Percentiles rank a stretch among this genome's conserved stretches.
These are phyloP conservation scores for Pharnaceum exiguum DNA, from an alignment of 148 eudicot genomes.

Conservation along the genomic window DNA sequence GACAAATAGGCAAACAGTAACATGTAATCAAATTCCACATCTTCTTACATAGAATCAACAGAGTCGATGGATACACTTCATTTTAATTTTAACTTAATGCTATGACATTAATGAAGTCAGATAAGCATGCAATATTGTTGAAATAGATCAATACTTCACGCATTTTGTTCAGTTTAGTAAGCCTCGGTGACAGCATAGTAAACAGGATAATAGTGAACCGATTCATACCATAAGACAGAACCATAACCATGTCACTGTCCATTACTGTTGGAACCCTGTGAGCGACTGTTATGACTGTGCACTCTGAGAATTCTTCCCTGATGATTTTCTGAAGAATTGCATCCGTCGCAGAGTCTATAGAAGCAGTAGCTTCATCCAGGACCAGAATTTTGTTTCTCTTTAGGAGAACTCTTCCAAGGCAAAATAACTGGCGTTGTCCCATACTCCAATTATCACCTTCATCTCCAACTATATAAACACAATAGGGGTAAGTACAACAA, in stretches of 20 bases:
- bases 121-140: too few relatives aligned
- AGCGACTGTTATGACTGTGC: slow-evolving; percentile 57
- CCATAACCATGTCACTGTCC: slow-evolving; percentile 55
- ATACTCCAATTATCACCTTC: slow-evolving; percentile 65
- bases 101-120: too few relatives aligned
- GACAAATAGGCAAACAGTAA: not conserved
- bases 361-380: slow-evolving; percentile 69
- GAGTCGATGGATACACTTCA: too few relatives aligned
- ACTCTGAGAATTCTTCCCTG: slow-evolving; percentile 42
- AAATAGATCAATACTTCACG: too few relatives aligned
- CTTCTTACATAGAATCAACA: too few relatives aligned
- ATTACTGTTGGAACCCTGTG: slow-evolving; percentile 61
- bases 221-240: slow-evolving; percentile 56
- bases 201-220: not conserved
- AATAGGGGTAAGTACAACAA: not conserved
- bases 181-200: not conserved
- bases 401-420: slow-evolving; percentile 53
- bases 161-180: not conserved
- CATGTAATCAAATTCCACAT: not conserved
- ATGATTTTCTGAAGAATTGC: slow-evolving; percentile 46
- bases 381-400: slow-evolving; percentile 50
- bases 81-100: too few relatives aligned
- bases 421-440: slow-evolving; percentile 54
- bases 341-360: slow-evolving; percentile 51
- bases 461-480: slow-evolving; percentile 36